Evolutionary conservation across 1,139 yeast species (phyloP).

Genomic region (Yamadazyma epiphylla): DNA sequence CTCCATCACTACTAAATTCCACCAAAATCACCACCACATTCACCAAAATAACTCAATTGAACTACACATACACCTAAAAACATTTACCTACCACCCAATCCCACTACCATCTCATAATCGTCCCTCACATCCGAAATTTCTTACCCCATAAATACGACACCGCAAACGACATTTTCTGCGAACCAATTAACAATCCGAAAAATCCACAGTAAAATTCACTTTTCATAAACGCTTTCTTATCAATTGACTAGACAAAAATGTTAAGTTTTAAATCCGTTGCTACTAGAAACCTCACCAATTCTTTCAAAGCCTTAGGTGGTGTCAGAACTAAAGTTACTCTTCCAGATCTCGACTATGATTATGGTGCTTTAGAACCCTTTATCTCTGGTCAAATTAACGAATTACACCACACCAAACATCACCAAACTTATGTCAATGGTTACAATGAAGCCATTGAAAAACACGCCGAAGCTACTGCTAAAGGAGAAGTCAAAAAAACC

Average conservation of each 20-base stretch:
- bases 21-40: too few species aligned
- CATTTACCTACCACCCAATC: too few species aligned
- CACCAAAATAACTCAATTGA: too few species aligned
- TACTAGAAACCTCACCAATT: constrained; percentile 1
- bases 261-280: constrained; percentile 3
- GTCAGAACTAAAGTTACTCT: constrained; percentile 22
- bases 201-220: not conserved
- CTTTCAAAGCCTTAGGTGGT: constrained; percentile 9
- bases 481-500: constrained; percentile 35
- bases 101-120: too few species aligned
- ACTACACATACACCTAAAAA: too few species aligned
- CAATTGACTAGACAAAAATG: constrained; percentile 1
- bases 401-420: constrained; percentile 40
- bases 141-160: not conserved
- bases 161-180: not conserved
- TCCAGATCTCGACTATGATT: constrained; percentile 42
- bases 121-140: too few species aligned
- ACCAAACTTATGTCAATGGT: constrained; percentile 40
- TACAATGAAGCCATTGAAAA: constrained; percentile 39
- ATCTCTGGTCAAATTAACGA: constrained; percentile 41
- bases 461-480: constrained; percentile 28
- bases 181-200: not conserved
- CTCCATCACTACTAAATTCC: too few species aligned
- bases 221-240: not conserved
- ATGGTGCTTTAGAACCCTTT: constrained; percentile 39